These are phyloP conservation scores for Penicillium lagena DNA, from an alignment of 495 filamentous ascomycete species.

Conservation along the genomic window DNA sequence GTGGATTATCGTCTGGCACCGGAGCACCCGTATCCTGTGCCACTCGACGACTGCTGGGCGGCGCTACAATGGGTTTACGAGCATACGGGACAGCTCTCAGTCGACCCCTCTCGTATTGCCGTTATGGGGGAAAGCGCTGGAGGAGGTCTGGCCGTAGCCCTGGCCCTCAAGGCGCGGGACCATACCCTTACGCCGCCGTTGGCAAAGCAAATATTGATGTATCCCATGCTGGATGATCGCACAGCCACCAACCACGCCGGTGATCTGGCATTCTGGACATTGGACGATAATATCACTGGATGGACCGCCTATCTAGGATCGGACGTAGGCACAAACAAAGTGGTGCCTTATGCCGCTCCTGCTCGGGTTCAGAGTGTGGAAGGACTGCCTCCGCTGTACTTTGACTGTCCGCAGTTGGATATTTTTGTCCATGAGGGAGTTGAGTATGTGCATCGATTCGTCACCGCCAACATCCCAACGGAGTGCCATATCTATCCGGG, in stretches of 20 bases:
- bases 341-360: slow-evolving; percentile 18
- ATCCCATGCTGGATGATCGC: slow-evolving; percentile 43
- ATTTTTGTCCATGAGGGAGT: slow-evolving; percentile 18
- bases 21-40: slow-evolving; percentile 25
- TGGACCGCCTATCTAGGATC: slow-evolving; percentile 23
- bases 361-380: slow-evolving; percentile 12
- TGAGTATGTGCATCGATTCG: slow-evolving; percentile 15
- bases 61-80: slow-evolving; percentile 35
- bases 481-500: slow-evolving; percentile 27
- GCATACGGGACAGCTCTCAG: slow-evolving; percentile 24
- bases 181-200: slow-evolving; percentile 27
- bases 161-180: slow-evolving; percentile 36
- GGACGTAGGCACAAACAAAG: slow-evolving; percentile 6
- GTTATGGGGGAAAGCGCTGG: slow-evolving; percentile 48
- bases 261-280: slow-evolving; percentile 9
- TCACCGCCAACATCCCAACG: slow-evolving; percentile 10
- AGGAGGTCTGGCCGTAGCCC: slow-evolving; percentile 40
- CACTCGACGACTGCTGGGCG: slow-evolving; percentile 32
- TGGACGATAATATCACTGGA: slow-evolving; percentile 17
- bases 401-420: slow-evolving; percentile 19
- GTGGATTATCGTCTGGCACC: slow-evolving; percentile 30
- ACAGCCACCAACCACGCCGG: slow-evolving; percentile 8
- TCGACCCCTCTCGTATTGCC: slow-evolving; percentile 38
- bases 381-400: slow-evolving; percentile 19
- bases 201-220: slow-evolving; percentile 42